Conservation (phyloP, 2,329 filamentous ascomycete species). For the Arthrobotrys musiformis region DNA sequence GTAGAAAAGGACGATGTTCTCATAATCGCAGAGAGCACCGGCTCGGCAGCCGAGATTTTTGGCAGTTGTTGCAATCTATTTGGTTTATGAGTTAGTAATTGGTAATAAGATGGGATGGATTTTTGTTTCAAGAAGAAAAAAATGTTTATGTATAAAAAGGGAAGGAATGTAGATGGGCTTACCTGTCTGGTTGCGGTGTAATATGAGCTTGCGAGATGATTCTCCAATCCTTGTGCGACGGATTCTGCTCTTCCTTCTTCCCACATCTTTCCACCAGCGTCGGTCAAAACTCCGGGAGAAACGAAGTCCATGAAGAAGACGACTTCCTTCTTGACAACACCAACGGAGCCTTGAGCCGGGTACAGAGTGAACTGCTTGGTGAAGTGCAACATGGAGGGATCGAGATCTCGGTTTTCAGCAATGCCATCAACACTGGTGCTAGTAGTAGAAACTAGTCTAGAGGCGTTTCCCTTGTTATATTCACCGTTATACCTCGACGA, state of each 20-base stretch:
- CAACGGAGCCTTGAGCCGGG: conserved; percentile 34
- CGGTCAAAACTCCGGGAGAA: conserved; percentile 52
- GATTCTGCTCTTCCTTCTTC: conserved; percentile 47
- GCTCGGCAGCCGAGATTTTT: conserved; percentile 51
- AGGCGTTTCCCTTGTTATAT: conserved; percentile 46
- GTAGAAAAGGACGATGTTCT: conserved; percentile 55
- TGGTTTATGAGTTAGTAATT: conserved; percentile 35
- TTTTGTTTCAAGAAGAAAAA: neutral
- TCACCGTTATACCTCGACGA: conserved; percentile 52
- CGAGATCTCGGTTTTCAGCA: conserved; percentile 51
- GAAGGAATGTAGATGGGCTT: conserved; percentile 1
- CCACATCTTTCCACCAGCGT: conserved; percentile 45
- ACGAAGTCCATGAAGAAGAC: conserved; percentile 55
- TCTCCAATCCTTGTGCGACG: conserved; percentile 35
- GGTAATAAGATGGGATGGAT: neutral
- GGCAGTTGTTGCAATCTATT: conserved; percentile 44
- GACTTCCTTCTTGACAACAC: conserved; percentile 38
- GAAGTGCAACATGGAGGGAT: conserved; percentile 53
- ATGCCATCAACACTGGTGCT: conserved; percentile 51
- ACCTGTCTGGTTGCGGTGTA: conserved; percentile 54
- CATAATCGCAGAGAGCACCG: conserved; percentile 54
- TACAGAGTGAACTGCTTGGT: conserved; percentile 52
- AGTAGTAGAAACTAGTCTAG: conserved; percentile 33
- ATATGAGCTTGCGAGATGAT: conserved; percentile 37
- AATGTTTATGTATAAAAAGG: conserved; percentile 6